These are phyloP conservation scores for Diaporthe sp. DNA, from an alignment of 2,329 filamentous ascomycete species.

Conservation along the genomic window DNA sequence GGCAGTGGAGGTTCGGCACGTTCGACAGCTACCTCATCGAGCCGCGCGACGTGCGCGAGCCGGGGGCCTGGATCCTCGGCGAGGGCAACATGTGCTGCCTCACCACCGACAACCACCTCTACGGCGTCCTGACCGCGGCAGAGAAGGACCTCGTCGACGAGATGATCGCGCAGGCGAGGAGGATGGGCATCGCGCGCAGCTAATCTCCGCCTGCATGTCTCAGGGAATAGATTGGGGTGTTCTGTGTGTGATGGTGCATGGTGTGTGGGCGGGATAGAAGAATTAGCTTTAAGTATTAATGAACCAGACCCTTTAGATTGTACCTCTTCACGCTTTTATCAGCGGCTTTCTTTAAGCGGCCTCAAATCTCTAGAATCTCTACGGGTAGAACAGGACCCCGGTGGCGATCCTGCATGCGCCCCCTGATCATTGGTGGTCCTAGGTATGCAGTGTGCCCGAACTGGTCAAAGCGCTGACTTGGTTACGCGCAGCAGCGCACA, in stretches of 20 bases:
- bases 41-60: slow-evolving; percentile 45
- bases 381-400: no score
- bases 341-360: neutral
- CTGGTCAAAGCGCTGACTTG: neutral
- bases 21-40: slow-evolving; percentile 54
- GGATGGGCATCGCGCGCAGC: slow-evolving; percentile 33
- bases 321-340: neutral
- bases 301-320: neutral
- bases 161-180: slow-evolving; percentile 48
- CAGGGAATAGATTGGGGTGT: neutral
- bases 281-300: neutral
- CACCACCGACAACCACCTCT: slow-evolving; percentile 46
- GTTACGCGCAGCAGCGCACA: slow-evolving; percentile 1
- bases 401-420: neutral
- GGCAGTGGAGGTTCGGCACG: slow-evolving; percentile 51
- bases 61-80: slow-evolving; percentile 51
- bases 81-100: slow-evolving; percentile 54
- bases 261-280: neutral
- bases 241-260: neutral
- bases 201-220: neutral
- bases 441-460: neutral
- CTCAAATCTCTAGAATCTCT: neutral
- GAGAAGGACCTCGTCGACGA: slow-evolving; percentile 49
- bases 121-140: slow-evolving; percentile 45
- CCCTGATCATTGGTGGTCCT: neutral